Conservation (phyloP, 352 stramenopile species). For the Saprolegnia diclina region DNA sequence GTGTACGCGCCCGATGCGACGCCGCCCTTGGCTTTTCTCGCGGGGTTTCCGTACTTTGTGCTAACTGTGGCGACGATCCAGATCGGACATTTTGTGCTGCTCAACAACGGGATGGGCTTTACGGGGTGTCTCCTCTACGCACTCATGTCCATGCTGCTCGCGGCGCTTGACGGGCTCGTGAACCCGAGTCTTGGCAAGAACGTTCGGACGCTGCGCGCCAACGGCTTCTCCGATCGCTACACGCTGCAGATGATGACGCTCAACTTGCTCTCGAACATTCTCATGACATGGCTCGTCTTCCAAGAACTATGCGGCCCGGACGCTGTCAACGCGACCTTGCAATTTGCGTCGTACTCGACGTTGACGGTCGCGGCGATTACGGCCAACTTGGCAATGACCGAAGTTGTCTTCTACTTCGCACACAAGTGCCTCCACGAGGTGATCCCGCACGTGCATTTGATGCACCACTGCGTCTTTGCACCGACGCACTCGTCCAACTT, state of each 20-base stretch:
- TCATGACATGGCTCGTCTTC: constrained; percentile 12
- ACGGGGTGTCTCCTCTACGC: background rate
- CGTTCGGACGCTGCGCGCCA: background rate
- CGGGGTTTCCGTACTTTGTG: background rate
- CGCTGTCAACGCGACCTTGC: background rate
- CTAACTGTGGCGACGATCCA: background rate
- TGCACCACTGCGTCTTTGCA: constrained; percentile 9
- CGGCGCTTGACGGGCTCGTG: background rate
- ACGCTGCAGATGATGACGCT: background rate
- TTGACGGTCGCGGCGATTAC: background rate
- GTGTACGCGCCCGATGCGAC: background rate
- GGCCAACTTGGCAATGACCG: constrained; percentile 5
- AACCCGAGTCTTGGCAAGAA: constrained; percentile 4
- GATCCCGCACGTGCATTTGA: background rate
- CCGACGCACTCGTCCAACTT: constrained; percentile 5
- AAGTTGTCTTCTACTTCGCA: constrained; percentile 2
- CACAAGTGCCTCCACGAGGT: constrained; percentile 9
- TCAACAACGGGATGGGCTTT: background rate
- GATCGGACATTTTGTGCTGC: background rate
- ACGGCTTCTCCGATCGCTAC: background rate
- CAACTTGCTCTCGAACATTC: background rate
- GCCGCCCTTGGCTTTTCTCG: background rate
- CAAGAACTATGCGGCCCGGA: background rate
- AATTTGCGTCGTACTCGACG: background rate
- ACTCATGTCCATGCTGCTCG: background rate